Percentiles rank a stretch among this genome's conserved stretches.
These are phyloP conservation scores for Gautieria morchelliformis DNA, from an alignment of 768 basidiomycete species.

Conservation along the genomic window DNA sequence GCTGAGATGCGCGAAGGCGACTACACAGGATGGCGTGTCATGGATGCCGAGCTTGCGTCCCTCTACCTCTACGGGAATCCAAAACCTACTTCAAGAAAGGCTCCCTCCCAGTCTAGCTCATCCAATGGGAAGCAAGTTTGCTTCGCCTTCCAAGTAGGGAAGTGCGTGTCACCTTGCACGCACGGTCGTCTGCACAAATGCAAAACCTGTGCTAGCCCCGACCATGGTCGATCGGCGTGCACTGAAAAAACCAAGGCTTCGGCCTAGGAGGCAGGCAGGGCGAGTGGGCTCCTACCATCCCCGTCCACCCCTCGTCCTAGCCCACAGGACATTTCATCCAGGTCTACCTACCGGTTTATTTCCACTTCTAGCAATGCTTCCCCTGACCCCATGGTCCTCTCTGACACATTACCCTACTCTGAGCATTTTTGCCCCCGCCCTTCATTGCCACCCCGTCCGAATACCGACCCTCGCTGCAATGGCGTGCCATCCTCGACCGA, in stretches of 20 bases:
- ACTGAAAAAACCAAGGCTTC: too few species aligned
- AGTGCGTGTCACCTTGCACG: neutral
- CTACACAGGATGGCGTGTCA: neutral
- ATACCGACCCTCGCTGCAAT: conserved; percentile 9
- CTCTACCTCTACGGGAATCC: neutral
- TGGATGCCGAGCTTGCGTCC: neutral
- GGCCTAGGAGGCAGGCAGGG: too few species aligned
- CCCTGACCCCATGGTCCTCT: neutral
- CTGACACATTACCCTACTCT: neutral
- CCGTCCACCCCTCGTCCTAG: too few species aligned
- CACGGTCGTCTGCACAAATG: neutral
- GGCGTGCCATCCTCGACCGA: too few species aligned
- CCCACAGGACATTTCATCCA: too few species aligned
- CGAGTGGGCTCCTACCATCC: too few species aligned
- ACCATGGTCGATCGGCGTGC: neutral
- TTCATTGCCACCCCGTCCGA: conserved; percentile 3
- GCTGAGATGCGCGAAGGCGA: neutral
- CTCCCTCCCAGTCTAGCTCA: neutral
- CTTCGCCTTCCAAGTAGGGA: neutral
- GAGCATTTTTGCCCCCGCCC: neutral
- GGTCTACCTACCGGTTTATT: neutral
- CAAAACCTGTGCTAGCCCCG: neutral
- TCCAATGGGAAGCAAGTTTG: neutral
- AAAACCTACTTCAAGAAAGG: neutral
- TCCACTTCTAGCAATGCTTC: neutral